Base-by-base conservation (phyloP, 2,329 filamentous ascomycete species). In the Leptographium lundbergii region DNA sequence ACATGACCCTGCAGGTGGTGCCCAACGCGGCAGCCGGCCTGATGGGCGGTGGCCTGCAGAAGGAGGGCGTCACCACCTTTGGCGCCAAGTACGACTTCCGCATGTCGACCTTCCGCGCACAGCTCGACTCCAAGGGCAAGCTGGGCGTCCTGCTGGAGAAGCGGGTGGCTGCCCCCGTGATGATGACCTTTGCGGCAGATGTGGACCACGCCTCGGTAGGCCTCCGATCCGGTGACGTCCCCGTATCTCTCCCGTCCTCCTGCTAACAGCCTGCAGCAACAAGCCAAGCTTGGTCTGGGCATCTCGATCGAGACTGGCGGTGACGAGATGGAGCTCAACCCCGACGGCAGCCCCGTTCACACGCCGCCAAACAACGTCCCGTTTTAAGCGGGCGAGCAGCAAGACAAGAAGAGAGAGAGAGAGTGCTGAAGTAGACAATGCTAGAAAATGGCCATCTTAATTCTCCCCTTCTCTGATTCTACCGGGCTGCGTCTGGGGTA, bases 61-160 rank as follows among this genome's bases (percentile, higher is more conserved):
- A 91, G 74, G 91, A 99, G 73, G 94, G 94, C 59, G 81, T 89
- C 62, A 91, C 95, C 58, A 90, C 91, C 58, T 81, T 97, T 67
- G 94, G 92, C 68, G 89, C 91, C 71, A 99, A 99, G 77, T 99
- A 99, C 76, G 92, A 96, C 73, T 99, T 99, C 84, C 84, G 89
- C 70, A 89, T 91, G 76, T 94, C 89, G 59, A 94, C 90, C 56
- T 96, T 96, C 85, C 86, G 92, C 65, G 94, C 92, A 52, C 94
- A 99, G 77, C 82, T 97, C 67, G 94, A 99, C 76, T 95, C 91
- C 69, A 86, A 89, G 71, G 94, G 94, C 72, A 96, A 95, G 78
- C 81, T 99, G 62, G 89, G 88, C 74, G 94, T 90, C 71, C 76
- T 96, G 69, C 77, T 97, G 66, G 94, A 99, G 81, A 97, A 96